Conservation (phyloP, 2,329 filamentous ascomycete species). For the Rhynchosporium agropyri region DNA sequence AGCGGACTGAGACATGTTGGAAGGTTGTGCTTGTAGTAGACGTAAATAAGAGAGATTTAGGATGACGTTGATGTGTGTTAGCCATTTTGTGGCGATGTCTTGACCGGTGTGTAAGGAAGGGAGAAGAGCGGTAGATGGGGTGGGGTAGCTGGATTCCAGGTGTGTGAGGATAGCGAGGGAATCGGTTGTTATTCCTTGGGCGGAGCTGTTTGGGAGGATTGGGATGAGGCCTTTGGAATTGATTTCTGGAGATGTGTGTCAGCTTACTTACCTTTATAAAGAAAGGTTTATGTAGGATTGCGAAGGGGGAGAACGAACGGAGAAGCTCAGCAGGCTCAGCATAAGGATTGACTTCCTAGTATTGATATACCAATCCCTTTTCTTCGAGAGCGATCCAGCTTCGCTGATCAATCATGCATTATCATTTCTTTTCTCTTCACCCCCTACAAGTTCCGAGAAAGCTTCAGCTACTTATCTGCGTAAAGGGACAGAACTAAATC, state of each 20-base stretch:
- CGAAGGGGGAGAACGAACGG: neutral
- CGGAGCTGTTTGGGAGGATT: neutral
- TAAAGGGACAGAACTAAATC: neutral
- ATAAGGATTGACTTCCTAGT: neutral
- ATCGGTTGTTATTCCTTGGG: neutral
- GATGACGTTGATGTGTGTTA: neutral
- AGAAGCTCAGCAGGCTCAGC: neutral
- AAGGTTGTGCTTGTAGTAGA: neutral
- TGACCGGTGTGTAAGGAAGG: neutral
- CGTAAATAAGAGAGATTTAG: neutral
- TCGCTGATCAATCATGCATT: neutral
- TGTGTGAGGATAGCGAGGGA: neutral
- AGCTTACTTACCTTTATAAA: neutral
- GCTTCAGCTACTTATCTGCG: neutral
- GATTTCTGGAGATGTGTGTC: neutral
- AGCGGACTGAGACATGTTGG: neutral
- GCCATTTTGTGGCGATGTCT: neutral
- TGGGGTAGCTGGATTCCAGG: neutral
- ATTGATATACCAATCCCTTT: neutral
- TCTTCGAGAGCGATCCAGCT: neutral
- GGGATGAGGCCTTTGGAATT: neutral
- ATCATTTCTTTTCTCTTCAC: neutral
- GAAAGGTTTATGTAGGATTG: too few species aligned
- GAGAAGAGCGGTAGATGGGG: neutral
- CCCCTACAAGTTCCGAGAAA: neutral